These are phyloP conservation scores for Pelargonium australe DNA, from an alignment of 441 rosid genomes.

Conservation along the genomic window DNA sequence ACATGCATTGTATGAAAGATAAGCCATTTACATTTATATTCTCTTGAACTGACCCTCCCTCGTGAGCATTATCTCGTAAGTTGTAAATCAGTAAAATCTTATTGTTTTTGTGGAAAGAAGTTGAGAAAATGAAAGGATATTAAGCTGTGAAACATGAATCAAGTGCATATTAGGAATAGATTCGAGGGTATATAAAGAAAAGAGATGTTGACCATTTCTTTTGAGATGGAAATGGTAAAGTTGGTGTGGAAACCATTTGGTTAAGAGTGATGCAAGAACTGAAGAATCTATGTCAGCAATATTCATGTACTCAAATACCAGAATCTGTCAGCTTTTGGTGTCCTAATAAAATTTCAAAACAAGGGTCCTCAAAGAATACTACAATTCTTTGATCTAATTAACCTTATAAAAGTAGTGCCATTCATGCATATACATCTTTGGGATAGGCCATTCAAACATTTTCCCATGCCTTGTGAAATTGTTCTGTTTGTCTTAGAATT, in stretches of 20 bases:
- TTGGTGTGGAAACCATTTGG: not conserved
- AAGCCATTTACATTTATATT: not conserved
- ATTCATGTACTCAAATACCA: too few relatives aligned
- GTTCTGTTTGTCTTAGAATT: too few relatives aligned
- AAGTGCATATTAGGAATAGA: not conserved
- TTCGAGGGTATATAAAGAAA: not conserved
- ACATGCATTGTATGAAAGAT: not conserved
- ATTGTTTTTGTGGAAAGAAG: not conserved
- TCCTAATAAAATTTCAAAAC: too few relatives aligned
- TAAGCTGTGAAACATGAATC: not conserved
- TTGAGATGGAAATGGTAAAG: slow-evolving; percentile 1
- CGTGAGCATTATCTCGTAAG: not conserved
- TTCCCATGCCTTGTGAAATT: too few relatives aligned
- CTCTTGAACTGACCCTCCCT: not conserved
- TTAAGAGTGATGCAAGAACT: not conserved
- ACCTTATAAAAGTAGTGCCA: too few relatives aligned
- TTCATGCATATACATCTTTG: too few relatives aligned
- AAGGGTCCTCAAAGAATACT: too few relatives aligned
- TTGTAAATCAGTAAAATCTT: not conserved
- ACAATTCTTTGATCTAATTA: too few relatives aligned
- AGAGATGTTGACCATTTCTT: not conserved
- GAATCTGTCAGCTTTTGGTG: too few relatives aligned
- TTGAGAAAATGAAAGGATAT: not conserved
- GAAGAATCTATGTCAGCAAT: not conserved
- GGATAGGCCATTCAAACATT: too few relatives aligned